These are phyloP conservation scores for Pleurotus platypus DNA, from an alignment of 768 basidiomycete genomes.

Conservation along the genomic window DNA sequence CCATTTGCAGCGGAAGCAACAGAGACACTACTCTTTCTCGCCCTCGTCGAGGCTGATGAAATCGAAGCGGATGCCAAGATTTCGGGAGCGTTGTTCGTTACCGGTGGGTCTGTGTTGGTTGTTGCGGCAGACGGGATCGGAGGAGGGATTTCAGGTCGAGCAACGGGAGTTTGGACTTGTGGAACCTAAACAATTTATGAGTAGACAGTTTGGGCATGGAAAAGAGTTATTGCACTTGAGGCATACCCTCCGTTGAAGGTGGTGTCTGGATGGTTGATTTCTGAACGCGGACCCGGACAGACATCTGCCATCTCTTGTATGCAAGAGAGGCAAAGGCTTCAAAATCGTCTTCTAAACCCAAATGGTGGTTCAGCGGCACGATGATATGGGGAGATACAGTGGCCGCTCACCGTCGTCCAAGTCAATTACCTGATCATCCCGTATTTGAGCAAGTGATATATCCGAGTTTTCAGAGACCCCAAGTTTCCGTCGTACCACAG, in stretches of 20 bases:
- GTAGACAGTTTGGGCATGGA: no score
- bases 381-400: not conserved
- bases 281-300: conserved; percentile 34
- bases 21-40: not conserved
- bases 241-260: no score
- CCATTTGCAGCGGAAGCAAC: not conserved
- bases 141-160: no score
- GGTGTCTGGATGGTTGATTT: conserved; percentile 16
- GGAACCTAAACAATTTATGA: no score
- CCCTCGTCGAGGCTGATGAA: not conserved
- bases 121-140: no score
- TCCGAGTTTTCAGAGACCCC: conserved; percentile 34
- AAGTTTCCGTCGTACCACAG: conserved; percentile 61
- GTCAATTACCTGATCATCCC: conserved; percentile 51
- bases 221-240: no score
- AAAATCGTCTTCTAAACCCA: conserved; percentile 67
- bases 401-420: conserved; percentile 68
- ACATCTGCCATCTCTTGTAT: conserved; percentile 20
- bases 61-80: no score
- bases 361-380: not conserved
- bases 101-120: no score
- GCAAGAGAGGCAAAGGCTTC: conserved; percentile 61
- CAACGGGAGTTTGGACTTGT: no score
- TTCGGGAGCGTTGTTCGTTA: no score
- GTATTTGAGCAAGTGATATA: conserved; percentile 47